Conservation (phyloP, 2,329 filamentous ascomycete species). For the Aspergillus phoenicis region DNA sequence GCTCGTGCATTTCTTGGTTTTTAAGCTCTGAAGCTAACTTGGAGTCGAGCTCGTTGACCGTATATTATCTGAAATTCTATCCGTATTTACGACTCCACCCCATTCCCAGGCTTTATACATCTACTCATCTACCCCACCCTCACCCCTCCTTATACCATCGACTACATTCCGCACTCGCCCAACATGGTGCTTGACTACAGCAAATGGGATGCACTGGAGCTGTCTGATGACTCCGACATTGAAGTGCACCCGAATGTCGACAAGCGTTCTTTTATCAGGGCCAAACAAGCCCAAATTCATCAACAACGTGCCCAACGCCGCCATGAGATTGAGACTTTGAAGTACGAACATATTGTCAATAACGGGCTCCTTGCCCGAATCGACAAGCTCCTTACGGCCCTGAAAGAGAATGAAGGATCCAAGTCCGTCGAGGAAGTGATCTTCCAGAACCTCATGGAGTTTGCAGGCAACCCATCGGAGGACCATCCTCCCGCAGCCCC, state of each 20-base stretch:
- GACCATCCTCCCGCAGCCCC: constrained; percentile 77
- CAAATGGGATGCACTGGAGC: constrained; percentile 79
- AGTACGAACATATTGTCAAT: constrained; percentile 89
- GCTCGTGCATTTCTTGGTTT: background rate
- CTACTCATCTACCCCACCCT: constrained; percentile 21
- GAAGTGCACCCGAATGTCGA: constrained; percentile 99
- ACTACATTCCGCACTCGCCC: constrained; percentile 19
- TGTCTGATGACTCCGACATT: constrained; percentile 96
- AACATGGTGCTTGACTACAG: constrained; percentile 65
- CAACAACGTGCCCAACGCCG: constrained; percentile 83
- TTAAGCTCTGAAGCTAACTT: background rate
- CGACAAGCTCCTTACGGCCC: constrained; percentile 71
- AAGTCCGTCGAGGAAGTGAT: constrained; percentile 76
- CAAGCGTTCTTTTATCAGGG: constrained; percentile 96
- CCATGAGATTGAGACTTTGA: constrained; percentile 84
- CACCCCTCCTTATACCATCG: constrained; percentile 21
- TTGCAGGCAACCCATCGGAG: constrained; percentile 67
- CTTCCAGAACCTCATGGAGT: constrained; percentile 87
- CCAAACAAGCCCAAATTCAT: constrained; percentile 97
- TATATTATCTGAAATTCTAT: background rate
- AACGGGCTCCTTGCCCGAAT: constrained; percentile 86
- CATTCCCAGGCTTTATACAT: background rate
- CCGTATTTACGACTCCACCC: background rate
- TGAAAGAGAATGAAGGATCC: constrained; percentile 72
- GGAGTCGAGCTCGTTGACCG: background rate